A percentile compares a stretch with the other conserved stretches of the same genome.
These are phyloP conservation scores for Aspergillus saccharolyticus DNA, from an alignment of 495 filamentous ascomycete genomes.

Conservation along the genomic window DNA sequence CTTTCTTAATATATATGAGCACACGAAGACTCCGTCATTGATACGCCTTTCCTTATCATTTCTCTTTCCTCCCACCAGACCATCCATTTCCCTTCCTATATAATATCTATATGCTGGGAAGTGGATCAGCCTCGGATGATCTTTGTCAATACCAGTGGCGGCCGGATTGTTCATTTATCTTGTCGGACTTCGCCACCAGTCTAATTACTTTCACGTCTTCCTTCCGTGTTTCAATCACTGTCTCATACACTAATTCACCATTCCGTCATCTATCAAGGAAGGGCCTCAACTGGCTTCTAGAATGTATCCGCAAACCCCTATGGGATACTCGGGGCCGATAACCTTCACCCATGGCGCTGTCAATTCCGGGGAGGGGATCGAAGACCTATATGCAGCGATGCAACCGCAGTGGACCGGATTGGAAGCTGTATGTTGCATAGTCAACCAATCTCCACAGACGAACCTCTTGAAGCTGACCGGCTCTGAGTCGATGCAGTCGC, in stretches of 20 bases:
- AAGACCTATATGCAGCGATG: slow-evolving; percentile 28
- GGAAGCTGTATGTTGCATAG: slow-evolving; percentile 30
- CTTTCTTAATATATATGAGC: slow-evolving; percentile 18
- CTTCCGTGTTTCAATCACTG: slow-evolving; percentile 24
- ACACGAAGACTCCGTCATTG: slow-evolving; percentile 10
- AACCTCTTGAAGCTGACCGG: slow-evolving; percentile 16
- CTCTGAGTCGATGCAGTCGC: slow-evolving; percentile 18
- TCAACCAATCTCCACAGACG: not conserved
- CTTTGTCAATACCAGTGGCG: not conserved
- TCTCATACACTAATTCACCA: slow-evolving; percentile 18
- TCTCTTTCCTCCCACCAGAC: not conserved
- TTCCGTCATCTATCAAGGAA: slow-evolving; percentile 2
- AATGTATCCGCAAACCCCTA: slow-evolving; percentile 20
- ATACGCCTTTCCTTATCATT: not conserved
- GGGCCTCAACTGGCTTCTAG: slow-evolving; percentile 14
- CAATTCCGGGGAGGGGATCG: slow-evolving; percentile 25
- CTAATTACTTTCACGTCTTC: slow-evolving; percentile 2
- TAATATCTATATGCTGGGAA: not conserved
- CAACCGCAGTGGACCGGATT: slow-evolving; percentile 29
- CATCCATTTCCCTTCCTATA: not conserved
- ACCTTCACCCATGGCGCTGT: slow-evolving; percentile 19
- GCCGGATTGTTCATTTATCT: not conserved
- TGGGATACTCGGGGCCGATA: slow-evolving; percentile 23
- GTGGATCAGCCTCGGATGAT: not conserved
- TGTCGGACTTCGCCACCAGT: not conserved